phyloP scores from a whole-genome alignment of 2,329 filamentous ascomycete genomes.

The Kalmusia sp. region DNA sequence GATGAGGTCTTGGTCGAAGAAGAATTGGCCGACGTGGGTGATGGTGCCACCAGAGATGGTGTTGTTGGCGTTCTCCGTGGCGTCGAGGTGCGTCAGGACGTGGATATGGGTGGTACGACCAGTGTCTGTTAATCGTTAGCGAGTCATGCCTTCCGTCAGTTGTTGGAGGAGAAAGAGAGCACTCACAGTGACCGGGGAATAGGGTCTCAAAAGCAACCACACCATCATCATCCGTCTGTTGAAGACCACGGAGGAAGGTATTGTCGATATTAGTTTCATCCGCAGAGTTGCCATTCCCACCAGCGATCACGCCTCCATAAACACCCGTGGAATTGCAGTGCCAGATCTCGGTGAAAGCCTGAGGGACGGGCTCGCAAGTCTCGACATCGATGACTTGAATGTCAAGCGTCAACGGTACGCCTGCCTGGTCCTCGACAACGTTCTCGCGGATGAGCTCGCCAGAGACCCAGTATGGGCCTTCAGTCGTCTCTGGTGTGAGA shows the following conservation, averaged over 20 bases:
- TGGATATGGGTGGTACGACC: constrained; percentile 51
- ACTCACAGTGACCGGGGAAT: constrained; percentile 52
- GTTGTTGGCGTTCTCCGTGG: constrained; percentile 53
- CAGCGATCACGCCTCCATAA: constrained; percentile 35
- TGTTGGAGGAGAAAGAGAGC: not conserved
- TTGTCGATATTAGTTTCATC: constrained; percentile 42
- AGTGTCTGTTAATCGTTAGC: not conserved
- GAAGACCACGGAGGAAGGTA: constrained; percentile 57
- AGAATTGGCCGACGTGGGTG: constrained; percentile 69
- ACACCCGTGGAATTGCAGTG: constrained; percentile 47
- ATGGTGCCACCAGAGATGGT: constrained; percentile 58
- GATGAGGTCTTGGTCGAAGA: constrained; percentile 69
- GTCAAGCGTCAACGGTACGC: constrained; percentile 59
- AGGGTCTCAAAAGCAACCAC: constrained; percentile 58
- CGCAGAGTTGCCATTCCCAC: constrained; percentile 50
- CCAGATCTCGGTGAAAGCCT: constrained; percentile 63
- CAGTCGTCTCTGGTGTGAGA: constrained; percentile 40
- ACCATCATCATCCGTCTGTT: constrained; percentile 55
- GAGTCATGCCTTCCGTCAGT: not conserved
- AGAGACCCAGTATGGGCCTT: constrained; percentile 51
- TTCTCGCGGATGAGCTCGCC: constrained; percentile 60
- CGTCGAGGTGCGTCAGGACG: constrained; percentile 44
- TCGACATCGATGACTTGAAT: constrained; percentile 62
- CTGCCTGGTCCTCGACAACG: constrained; percentile 56
- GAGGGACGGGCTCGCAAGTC: constrained; percentile 60